These are phyloP conservation scores for Neofusicoccum umdonicola DNA, from an alignment of 2,329 filamentous ascomycete species.

Conservation along the genomic window DNA sequence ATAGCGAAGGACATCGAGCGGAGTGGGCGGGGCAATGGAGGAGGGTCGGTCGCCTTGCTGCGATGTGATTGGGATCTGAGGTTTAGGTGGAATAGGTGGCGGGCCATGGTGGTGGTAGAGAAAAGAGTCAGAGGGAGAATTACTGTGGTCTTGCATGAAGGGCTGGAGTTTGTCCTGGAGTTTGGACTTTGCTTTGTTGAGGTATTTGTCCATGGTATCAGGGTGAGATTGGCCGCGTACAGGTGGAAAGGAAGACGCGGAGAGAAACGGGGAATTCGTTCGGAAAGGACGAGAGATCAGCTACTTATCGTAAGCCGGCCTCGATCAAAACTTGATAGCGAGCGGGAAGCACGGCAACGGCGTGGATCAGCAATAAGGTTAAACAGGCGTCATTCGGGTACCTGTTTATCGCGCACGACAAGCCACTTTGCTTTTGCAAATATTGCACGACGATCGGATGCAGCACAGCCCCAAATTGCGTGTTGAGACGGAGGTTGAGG, in stretches of 20 bases:
- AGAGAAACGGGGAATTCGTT: too few species aligned
- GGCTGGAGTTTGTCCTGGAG: conserved; percentile 12
- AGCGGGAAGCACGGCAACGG: conserved; percentile 5
- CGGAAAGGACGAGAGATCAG: neutral
- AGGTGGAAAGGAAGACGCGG: too few species aligned
- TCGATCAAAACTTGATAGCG: neutral
- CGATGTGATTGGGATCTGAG: conserved; percentile 2
- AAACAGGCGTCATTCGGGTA: neutral
- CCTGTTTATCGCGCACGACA: neutral
- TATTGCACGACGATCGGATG: neutral
- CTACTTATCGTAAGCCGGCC: neutral
- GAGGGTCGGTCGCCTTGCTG: neutral
- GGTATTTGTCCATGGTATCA: conserved; percentile 15
- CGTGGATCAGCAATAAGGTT: neutral
- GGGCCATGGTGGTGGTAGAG: neutral
- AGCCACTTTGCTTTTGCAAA: neutral
- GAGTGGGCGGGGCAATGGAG: neutral
- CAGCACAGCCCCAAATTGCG: neutral
- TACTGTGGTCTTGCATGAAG: neutral
- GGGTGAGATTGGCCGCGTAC: neutral
- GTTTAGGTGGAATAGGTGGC: conserved; percentile 11
- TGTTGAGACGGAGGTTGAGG: conserved; percentile 3
- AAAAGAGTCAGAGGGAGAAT: neutral
- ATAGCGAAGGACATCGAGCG: conserved; percentile 49
- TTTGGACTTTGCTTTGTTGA: conserved; percentile 17